Base-by-base conservation (phyloP, 495 filamentous ascomycete species). In the Daldinia grandis region DNA sequence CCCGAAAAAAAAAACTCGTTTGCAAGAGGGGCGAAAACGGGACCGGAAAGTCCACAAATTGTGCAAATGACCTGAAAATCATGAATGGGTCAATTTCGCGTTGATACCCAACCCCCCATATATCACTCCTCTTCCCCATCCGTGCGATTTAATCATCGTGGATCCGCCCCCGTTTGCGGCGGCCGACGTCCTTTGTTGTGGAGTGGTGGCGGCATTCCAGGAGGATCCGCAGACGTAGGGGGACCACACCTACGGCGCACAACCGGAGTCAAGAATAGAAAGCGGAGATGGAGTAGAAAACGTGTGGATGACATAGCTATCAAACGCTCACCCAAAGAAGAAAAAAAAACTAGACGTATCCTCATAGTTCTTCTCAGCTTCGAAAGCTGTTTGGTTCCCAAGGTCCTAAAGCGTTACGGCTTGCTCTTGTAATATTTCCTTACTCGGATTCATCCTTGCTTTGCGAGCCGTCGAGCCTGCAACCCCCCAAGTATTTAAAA, bases 121-220 rank as follows among this genome's bases (percentile, higher is more conserved):
- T 27, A 24, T n/a, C 31, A 30, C 15, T 40, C 31, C 15, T 27
- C 21, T 53, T 33, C 42, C 47, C 54, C 47, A 59, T 58, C 33
- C 56, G 47, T 33, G n/a, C n/a, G 25, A 33, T 17, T 40, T 5
- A 62, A 44, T 58, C 21, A n/a, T 57, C 31, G 31, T 57, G 35
- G 44, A 12, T 27, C 31, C 30, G 28, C 53, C 38, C 50, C 58
- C 38, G 67, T 64, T 69, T 69, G 54, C 67, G 61, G 60, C 28
- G 15, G 19, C 19, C 19, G 21, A 24, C 47, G 49, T 56, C 31
- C 61, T 69, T 69, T 69, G 67, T 69, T 38, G 49, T 60, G 55
- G 44, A 42, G 37, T 37, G 25, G 49, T 44, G 53, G 42, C 51
- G 28, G 40, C 66, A 68, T 68, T 68, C 66, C 66, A 63, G 30